phyloP scores from a whole-genome alignment of 2,329 filamentous ascomycete species.

The Sodiomyces alkalinus region DNA sequence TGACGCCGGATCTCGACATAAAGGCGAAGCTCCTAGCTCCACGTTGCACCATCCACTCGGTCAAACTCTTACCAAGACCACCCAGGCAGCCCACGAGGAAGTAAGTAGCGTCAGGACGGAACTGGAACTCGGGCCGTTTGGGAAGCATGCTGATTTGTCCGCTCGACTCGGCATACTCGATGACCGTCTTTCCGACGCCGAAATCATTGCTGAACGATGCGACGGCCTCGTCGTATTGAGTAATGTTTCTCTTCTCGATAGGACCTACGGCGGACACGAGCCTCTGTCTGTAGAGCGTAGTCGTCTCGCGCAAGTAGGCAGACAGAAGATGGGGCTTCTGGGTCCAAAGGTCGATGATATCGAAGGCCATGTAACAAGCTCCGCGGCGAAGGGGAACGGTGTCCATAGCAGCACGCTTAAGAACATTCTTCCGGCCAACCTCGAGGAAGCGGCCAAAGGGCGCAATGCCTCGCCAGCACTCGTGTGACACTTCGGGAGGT shows the following conservation, averaged over 20 bases:
- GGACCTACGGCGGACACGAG: background rate
- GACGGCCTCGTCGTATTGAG: slow-evolving; percentile 8
- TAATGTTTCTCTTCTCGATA: slow-evolving; percentile 1
- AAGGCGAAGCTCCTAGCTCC: slow-evolving; percentile 18
- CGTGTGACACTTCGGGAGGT: slow-evolving; percentile 3
- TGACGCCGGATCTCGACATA: slow-evolving; percentile 15
- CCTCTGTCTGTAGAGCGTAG: no score
- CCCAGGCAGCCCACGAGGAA: slow-evolving; percentile 21
- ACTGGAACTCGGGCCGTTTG: no score
- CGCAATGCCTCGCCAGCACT: slow-evolving; percentile 10
- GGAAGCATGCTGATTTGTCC: slow-evolving; percentile 7
- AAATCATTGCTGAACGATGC: slow-evolving; percentile 9
- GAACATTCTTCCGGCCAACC: slow-evolving; percentile 10
- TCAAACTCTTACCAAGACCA: slow-evolving; percentile 17
- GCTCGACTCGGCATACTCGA: slow-evolving; percentile 7
- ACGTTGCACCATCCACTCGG: slow-evolving; percentile 16
- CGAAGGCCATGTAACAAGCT: slow-evolving; percentile 12
- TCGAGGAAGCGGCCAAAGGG: slow-evolving; percentile 10
- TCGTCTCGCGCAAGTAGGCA: no score
- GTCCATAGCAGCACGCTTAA: slow-evolving; percentile 10
- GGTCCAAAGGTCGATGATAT: slow-evolving; percentile 8
- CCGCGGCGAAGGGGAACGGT: slow-evolving; percentile 10
- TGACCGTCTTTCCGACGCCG: slow-evolving; percentile 5
- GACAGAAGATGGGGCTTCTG: no score
- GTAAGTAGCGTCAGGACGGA: slow-evolving; percentile 12